Base-by-base conservation (phyloP, 2,329 filamentous ascomycete genomes). In the Pseudopithomyces chartarum region DNA sequence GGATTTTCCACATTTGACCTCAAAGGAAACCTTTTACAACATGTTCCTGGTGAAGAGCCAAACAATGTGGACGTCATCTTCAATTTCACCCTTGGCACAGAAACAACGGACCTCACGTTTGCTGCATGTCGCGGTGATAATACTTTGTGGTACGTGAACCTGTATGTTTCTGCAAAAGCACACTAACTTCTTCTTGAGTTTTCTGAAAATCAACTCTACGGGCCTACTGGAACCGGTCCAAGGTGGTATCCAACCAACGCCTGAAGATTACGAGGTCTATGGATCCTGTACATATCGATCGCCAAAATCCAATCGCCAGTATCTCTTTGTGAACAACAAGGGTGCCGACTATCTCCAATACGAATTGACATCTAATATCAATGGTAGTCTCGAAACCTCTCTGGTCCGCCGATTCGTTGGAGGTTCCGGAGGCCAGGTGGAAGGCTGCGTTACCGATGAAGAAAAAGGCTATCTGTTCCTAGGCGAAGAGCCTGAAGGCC, bases 41-140 rank as follows among this genome's bases (percentile, higher is more conserved):
- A 75, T 3, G 70, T 82, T 6, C 55, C 66, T 0, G 81, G 81
- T 0, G 76, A 74, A 1, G 74, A 84, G 52, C 83, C 83, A 0
- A 83, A 84, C 57, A 84, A 85, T 36, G 81, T 84, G 0, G 82
- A 85, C 49, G 74, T 84, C 23, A 82, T 85, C 40, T 84, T 83
- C 52, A 75, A 74, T 10, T 80, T 85, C 45, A 62, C 75, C 4
- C 71, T 77, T 0, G 81, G 81, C 1, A 67, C 77, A 15, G 73
- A 78, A 2, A 79, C 65, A 1, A 69, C 81, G 1, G 82, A 85
- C 60, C 66, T 85, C 12, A 78, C 78, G 1, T 84, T 80, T 61
- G 82, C 82, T 1, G 82, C 80, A 5, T 85, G 83, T 52, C 76
- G 82, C 32, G 74, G 70, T 2, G 80, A 84, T 6, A 79, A 84